Evolutionary conservation across 805 yeast species (phyloP).

Genomic region (Jamesozyma spencerorum): DNA sequence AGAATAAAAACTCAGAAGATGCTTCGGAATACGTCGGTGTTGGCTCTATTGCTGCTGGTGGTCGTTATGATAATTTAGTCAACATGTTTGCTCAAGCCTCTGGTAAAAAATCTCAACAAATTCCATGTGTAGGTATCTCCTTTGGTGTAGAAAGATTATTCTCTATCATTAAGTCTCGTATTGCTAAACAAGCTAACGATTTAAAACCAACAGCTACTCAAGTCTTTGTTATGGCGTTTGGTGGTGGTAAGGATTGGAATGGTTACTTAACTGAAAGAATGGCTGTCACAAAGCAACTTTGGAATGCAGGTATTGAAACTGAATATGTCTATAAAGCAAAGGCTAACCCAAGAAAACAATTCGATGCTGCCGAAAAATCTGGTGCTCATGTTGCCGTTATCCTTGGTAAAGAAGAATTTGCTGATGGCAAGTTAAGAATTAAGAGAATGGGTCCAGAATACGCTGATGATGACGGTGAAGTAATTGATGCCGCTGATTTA

Average conservation of each 20-base stretch:
- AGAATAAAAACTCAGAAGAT: slow-evolving; percentile 50
- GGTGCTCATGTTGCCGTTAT: slow-evolving; percentile 89
- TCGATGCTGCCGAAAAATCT: slow-evolving; percentile 92
- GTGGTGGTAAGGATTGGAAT: slow-evolving; percentile 94
- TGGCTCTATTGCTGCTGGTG: slow-evolving; percentile 98
- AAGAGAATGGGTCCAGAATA: slow-evolving; percentile 86
- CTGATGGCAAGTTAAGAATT: slow-evolving; percentile 70
- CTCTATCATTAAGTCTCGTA: slow-evolving; percentile 75
- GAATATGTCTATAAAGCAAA: slow-evolving; percentile 89
- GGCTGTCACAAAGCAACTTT: slow-evolving; percentile 69
- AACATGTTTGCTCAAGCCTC: slow-evolving; percentile 88
- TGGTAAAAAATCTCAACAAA: slow-evolving; percentile 67
- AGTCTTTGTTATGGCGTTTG: slow-evolving; percentile 94
- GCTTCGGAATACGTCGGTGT: slow-evolving; percentile 96
- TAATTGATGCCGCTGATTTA: slow-evolving; percentile 54
- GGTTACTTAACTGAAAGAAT: slow-evolving; percentile 91
- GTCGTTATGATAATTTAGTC: slow-evolving; percentile 91
- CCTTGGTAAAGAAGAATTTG: slow-evolving; percentile 86
- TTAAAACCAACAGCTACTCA: slow-evolving; percentile 83
- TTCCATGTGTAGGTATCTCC: slow-evolving; percentile 96
- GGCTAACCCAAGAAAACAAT: slow-evolving; percentile 92
- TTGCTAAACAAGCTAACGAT: slow-evolving; percentile 42
- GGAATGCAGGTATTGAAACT: slow-evolving; percentile 83
- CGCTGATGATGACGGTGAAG: slow-evolving; percentile 77
- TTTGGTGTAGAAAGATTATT: slow-evolving; percentile 95